Evolutionary conservation across 192 early-diverging fungal genomes (phyloP), one percentile per base, ranked within the genome.

Genomic region (Helicostylum pulchrum): DNA sequence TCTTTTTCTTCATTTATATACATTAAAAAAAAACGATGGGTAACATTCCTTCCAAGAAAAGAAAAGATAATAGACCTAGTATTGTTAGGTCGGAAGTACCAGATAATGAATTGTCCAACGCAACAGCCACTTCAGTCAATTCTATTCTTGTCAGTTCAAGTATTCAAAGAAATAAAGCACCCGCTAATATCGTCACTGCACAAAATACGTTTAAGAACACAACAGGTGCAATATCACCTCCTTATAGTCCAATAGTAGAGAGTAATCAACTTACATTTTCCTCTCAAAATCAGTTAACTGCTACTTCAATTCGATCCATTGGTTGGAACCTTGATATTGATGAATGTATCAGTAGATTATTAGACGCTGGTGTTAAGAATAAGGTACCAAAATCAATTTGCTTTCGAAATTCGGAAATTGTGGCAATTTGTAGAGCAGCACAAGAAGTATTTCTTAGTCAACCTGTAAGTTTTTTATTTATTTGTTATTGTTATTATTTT

Each of bases 361-460:
- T 70, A 6, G 52, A 56, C 0, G 54, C 63, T 17, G 68, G 68
- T 17, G 45, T 23, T 17, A 57, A 42, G 43, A 36, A 30, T 19
- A 70, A 70, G 43, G 9, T 57, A 17, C 23, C 85, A 32, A 94
- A 94, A 68, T 76, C 75, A 43, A 85, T 94, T 51, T 93, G 92
- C 57, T 72, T 98, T 42, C 89, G 89, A 61, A 95, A 92, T 77
- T 87, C 87, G 19, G 93, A 95, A 75, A 90, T 98, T 70, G 78
- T 87, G 12, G 85, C 85, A 32, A 87, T 98, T 52, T 98, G 94
- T 75, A 90, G 90, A 19, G 76, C 85, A 0, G 93, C 90, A 21
- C 85, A 92, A 34, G 94, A 96, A 65, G 82, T 95, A 50, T 89
- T 96, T 67, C 67, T 96, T 71, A 85, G 85, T 31, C 96, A 98